Base-by-base conservation (phyloP, 2,329 filamentous ascomycete species). In the Sporothrix dimorphospora region DNA sequence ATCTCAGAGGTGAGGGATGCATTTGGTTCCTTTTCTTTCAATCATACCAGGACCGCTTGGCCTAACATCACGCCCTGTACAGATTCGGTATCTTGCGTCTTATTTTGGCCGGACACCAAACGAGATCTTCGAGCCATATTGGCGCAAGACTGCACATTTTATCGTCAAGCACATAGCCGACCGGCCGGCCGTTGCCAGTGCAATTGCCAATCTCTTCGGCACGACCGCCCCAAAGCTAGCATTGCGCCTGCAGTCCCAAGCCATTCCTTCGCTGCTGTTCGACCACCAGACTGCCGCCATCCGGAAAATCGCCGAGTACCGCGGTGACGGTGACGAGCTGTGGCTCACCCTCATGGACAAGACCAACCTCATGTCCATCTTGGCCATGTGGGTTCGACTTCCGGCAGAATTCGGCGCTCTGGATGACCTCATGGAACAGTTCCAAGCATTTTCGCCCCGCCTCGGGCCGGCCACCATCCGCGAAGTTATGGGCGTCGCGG, bases 201-300 rank as follows among this genome's bases (percentile, higher is more conserved):
- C 92, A 59, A 86, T 98, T 66, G 93, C 94, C 30, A 94, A 97
- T 75, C 82, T 98, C 40, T 85, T 98, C 49, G 90, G 91, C 69
- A 91, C 94, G 78, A 91, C 89, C 51, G 87, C 97, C 9, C 86
- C 90, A 57, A 89, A 92, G 69, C 89, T 98, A 59, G 85, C 98
- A 11, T 81, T 91, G 16, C 81, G 91, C 21, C 92, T 95, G 9
- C 94, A 98, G 79, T 86, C 89, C 16, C 89, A 96, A 76, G 94
- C 94, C 8, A 81, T 99, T 9, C 96, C 97, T 1, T 94, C 93
- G 82, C 86, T 99, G 21, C 92, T 99, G 2, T 83, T 97, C 51
- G 91, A 78, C 77, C 87, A 86, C 72, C 93, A 97, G 72, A 87
- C 97, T 19, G 72, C 34, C 1, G 53, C 72, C 11, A 91, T 99